Percentiles rank a stretch among this genome's conserved stretches.
These are phyloP conservation scores for Penicillium sp. DNA, from an alignment of 2,329 filamentous ascomycete species.

Conservation along the genomic window DNA sequence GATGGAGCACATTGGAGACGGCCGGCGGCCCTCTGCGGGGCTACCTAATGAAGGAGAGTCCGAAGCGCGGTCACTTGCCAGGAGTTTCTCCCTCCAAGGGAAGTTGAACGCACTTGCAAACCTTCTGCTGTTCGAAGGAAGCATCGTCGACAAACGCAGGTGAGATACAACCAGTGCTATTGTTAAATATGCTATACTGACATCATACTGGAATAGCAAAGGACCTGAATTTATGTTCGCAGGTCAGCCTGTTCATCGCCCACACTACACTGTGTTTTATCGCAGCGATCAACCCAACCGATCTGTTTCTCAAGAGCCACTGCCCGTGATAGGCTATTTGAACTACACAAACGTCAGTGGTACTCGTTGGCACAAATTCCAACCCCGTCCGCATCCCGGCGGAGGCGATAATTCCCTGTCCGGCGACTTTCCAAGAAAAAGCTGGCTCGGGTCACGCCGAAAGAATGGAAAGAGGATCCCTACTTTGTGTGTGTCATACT, in stretches of 20 bases:
- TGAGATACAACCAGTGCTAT: too few species aligned
- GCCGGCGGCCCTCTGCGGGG: background rate
- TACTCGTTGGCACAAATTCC: conserved; percentile 2
- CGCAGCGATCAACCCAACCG: conserved; percentile 1
- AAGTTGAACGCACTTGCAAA: conserved; percentile 1
- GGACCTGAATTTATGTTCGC: background rate
- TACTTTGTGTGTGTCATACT: too few species aligned
- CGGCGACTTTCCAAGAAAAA: background rate
- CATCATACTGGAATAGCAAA: background rate
- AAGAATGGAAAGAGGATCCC: background rate
- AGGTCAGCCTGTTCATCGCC: conserved; percentile 1
- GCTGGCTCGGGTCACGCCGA: background rate
- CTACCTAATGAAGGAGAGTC: background rate
- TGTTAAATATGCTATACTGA: too few species aligned
- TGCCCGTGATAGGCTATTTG: conserved; percentile 2
- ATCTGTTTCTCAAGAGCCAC: conserved; percentile 2
- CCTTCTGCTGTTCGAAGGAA: conserved; percentile 1
- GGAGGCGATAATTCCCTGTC: background rate
- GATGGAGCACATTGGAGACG: conserved; percentile 1
- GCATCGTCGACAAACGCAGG: conserved; percentile 3
- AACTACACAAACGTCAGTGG: conserved; percentile 1
- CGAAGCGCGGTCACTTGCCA: background rate
- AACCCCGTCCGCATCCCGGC: background rate
- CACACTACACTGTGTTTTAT: background rate
- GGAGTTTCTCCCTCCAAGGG: background rate